Percentiles rank a stretch among this genome's conserved stretches.
Conservation (phyloP, 805 yeast genomes). For the Sungouiella thailandica region DNA sequence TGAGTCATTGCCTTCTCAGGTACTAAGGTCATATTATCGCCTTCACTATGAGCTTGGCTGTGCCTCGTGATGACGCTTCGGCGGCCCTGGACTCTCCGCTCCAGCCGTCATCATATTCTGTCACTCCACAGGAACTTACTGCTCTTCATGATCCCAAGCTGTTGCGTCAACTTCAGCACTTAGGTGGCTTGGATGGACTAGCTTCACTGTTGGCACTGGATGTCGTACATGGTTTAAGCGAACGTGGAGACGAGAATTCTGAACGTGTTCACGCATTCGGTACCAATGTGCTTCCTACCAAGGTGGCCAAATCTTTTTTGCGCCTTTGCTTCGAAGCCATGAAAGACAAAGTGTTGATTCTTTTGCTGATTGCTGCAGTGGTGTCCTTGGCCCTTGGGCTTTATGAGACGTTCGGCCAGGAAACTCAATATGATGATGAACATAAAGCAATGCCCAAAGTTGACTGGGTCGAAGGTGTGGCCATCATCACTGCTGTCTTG, state of each 20-base stretch:
- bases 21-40: no score
- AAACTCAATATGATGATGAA: conserved; percentile 68
- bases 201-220: conserved; percentile 33
- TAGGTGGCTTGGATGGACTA: conserved; percentile 43
- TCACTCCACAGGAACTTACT: conserved; percentile 30
- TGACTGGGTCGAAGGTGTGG: conserved; percentile 99
- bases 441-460: conserved; percentile 77
- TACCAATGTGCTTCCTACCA: conserved; percentile 65
- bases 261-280: conserved; percentile 55
- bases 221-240: conserved; percentile 36
- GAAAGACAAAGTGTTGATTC: conserved; percentile 84
- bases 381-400: conserved; percentile 87
- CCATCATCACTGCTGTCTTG: conserved; percentile 83
- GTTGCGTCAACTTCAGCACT: conserved; percentile 31
- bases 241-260: conserved; percentile 24
- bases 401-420: conserved; percentile 87
- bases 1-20: no score
- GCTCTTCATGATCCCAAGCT: conserved; percentile 63
- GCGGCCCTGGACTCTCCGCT: conserved; percentile 14
- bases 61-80: conserved; percentile 9
- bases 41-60: conserved; percentile 16
- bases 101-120: conserved; percentile 9
- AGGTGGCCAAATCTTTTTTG: conserved; percentile 63
- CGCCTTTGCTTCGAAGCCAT: conserved; percentile 74
- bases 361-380: conserved; percentile 80